Evolutionary conservation across 2,329 filamentous ascomycete genomes (phyloP).

Genomic region (Pyrenochaeta sp.): DNA sequence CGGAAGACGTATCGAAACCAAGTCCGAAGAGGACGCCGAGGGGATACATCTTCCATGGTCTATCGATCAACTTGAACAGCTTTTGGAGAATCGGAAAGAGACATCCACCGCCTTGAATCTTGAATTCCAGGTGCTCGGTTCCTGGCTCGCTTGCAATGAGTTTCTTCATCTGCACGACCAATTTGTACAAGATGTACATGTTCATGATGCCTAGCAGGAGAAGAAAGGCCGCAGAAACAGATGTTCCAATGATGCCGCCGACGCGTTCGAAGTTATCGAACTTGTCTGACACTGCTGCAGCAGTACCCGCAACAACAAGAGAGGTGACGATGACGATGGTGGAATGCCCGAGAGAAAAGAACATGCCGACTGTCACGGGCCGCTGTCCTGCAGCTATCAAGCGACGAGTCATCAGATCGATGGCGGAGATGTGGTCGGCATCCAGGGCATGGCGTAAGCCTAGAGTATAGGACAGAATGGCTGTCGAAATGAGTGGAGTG

Average conservation of each 20-base stretch:
- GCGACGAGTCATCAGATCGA: constrained; percentile 92
- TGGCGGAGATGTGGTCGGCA: constrained; percentile 92
- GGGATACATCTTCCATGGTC: constrained; percentile 95
- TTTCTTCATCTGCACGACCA: constrained; percentile 71
- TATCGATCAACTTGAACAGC: constrained; percentile 76
- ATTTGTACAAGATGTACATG: constrained; percentile 80
- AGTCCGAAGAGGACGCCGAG: constrained; percentile 85
- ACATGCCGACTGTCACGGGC: constrained; percentile 91
- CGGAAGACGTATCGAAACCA: constrained; percentile 94
- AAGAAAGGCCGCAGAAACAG: constrained; percentile 82
- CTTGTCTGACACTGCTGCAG: constrained; percentile 78
- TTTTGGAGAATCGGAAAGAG: constrained; percentile 74
- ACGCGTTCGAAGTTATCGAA: constrained; percentile 82
- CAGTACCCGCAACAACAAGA: constrained; percentile 88
- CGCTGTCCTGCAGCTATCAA: constrained; percentile 84
- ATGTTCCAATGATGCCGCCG: constrained; percentile 88
- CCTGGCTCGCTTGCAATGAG: constrained; percentile 63
- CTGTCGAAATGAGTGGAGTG: constrained; percentile 74
- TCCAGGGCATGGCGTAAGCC: constrained; percentile 95
- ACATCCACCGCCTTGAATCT: constrained; percentile 79
- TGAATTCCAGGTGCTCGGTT: constrained; percentile 62
- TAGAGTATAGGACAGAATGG: constrained; percentile 85
- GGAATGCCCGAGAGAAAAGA: constrained; percentile 91
- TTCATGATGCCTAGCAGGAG: constrained; percentile 85
- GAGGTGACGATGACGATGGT: constrained; percentile 93